Percentiles rank a stretch among this genome's conserved stretches.
phyloP scores from a whole-genome alignment of 2,329 filamentous ascomycete species.

The Colletotrichum agaves region DNA sequence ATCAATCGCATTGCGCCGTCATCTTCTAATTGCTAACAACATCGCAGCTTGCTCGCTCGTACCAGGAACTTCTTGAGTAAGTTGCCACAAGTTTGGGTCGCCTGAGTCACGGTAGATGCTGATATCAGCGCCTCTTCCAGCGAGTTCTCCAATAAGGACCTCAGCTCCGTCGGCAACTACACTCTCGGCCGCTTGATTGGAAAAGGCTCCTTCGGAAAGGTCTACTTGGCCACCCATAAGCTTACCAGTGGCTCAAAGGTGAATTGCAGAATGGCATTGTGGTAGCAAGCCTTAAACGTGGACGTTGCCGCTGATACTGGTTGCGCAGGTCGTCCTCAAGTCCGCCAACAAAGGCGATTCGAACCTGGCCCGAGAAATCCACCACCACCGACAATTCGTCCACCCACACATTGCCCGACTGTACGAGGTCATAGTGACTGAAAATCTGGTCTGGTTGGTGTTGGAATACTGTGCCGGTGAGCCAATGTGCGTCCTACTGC shows the following conservation, averaged over 20 bases:
- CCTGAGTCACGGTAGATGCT: not conserved
- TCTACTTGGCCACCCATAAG: conserved; percentile 95
- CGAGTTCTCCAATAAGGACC: conserved; percentile 92
- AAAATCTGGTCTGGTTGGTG: conserved; percentile 93
- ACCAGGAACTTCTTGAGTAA: conserved; percentile 95
- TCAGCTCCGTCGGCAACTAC: conserved; percentile 95
- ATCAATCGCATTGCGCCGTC: conserved; percentile 8
- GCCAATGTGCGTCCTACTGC: conserved; percentile 38
- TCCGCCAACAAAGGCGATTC: conserved; percentile 95
- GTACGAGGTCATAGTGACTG: conserved; percentile 98
- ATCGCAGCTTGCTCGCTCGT: conserved; percentile 89
- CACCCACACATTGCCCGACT: conserved; percentile 96
- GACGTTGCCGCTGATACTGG: conserved; percentile 12
- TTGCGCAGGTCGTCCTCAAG: conserved; percentile 89
- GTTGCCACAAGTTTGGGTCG: conserved; percentile 46
- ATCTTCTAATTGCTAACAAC: not conserved
- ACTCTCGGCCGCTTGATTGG: conserved; percentile 90
- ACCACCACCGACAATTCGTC: conserved; percentile 97
- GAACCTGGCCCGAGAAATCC: conserved; percentile 96
- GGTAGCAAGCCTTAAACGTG: not conserved
- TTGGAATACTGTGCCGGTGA: conserved; percentile 94
- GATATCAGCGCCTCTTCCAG: conserved; percentile 57
- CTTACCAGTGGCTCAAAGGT: conserved; percentile 99
- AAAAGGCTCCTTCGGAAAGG: conserved; percentile 98
- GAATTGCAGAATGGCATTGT: too few species aligned